Conservation (phyloP, 2,329 filamentous ascomycete genomes). For the Phyllosticta citriasiana region DNA sequence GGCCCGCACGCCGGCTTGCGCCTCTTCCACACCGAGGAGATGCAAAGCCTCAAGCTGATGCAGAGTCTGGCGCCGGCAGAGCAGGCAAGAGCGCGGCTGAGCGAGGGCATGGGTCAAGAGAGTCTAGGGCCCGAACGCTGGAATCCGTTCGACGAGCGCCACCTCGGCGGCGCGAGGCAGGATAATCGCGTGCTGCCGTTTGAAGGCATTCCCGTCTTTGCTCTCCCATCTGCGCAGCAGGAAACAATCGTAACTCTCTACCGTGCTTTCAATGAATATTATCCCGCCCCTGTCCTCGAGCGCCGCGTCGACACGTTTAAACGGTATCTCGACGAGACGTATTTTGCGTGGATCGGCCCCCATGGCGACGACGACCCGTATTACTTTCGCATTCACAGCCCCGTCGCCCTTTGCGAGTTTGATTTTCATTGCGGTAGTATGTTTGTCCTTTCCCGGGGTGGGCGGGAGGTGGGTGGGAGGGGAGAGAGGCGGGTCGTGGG, state of each 20-base stretch:
- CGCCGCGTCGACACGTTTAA: constrained; percentile 47
- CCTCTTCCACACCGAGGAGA: constrained; percentile 57
- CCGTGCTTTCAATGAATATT: constrained; percentile 57
- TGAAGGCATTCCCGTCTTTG: constrained; percentile 50
- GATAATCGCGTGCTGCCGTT: constrained; percentile 70
- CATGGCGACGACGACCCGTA: constrained; percentile 59
- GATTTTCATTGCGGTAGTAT: constrained; percentile 60
- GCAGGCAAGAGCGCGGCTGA: constrained; percentile 43
- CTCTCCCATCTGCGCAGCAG: constrained; percentile 41
- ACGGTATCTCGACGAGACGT: constrained; percentile 56
- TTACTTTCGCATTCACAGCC: constrained; percentile 69
- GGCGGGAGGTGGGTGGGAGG: too few relatives aligned
- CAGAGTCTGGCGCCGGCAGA: constrained; percentile 43
- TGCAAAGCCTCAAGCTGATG: constrained; percentile 59
- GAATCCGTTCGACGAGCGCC: constrained; percentile 73
- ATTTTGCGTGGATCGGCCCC: constrained; percentile 70
- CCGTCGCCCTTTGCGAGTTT: constrained; percentile 65
- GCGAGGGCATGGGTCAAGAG: constrained; percentile 21
- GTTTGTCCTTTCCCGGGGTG: neutral
- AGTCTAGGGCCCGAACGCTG: constrained; percentile 48
- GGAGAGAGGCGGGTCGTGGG: too few relatives aligned
- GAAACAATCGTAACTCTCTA: constrained; percentile 48
- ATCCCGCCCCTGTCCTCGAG: constrained; percentile 47
- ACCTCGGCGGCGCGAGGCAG: constrained; percentile 66
- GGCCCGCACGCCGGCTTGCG: constrained; percentile 54